Base-by-base conservation (phyloP, 306 rosid species). In the Abrus precatorius region DNA sequence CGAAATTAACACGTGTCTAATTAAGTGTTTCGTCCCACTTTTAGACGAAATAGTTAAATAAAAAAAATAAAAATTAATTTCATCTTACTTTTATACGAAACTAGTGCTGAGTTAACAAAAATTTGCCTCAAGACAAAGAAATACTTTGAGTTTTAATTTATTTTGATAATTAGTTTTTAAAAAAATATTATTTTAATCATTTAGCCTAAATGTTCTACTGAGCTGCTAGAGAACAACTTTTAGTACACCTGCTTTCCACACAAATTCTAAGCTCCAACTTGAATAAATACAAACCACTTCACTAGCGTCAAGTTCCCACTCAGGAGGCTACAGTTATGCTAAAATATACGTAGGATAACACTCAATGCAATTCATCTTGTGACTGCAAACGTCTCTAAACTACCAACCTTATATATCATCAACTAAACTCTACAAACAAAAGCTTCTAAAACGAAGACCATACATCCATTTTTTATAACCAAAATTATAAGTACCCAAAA, bases 391-490 rank as follows among this genome's bases (percentile, higher is more conserved):
- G 14, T 14, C 53, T 28, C 29, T 9, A 3, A 53, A 40, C 71
- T 40, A 65, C 6, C 9, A 1, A 38, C 50, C 71, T 65, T 62
- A 20, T 32, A 33, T 27, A 44, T 0, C 13, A 75, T 13, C 69
- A 76, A 9, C 66, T 54, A 77, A 38, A 65, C 1, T 65, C 33
- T 50, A 77, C 66, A 29, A 66, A 77, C 55, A 65, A 65, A 11
- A 14, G 10, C 1, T 5, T 53, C 2, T 72, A 49, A 20, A 69
- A 71, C 64, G 29, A 76, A 36, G 13, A 66, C 69, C 71, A 64
- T 29, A 57, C 63, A 50, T 45, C 56, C 71, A 85, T 9, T 11
- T 49, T 44, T 64, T 52, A 54, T 20, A 74, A 69, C 78, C 69
- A 77, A 63, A 85, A 29, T 4, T 44, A 41, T 20, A 62, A 72